Percentiles rank a stretch among this genome's conserved stretches.
Conservation (phyloP, 1,284 basidiomycete genomes). For the Cystobasidium slooffiae region DNA sequence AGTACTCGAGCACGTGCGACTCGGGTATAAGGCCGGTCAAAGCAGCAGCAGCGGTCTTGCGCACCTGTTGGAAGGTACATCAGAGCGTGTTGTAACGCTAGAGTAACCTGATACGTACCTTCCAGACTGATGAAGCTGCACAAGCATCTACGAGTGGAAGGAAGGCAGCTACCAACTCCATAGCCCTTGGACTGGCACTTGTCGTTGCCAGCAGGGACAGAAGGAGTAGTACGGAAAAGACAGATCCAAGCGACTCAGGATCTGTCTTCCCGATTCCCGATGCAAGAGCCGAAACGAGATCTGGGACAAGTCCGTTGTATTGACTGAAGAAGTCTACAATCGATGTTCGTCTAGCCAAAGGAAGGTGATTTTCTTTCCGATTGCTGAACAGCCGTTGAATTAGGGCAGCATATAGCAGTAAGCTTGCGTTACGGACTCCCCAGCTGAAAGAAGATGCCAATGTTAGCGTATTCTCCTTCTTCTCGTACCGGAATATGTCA, state of each 20-base stretch:
- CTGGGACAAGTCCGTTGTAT: constrained; percentile 11
- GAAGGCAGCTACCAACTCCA: background rate
- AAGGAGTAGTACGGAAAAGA: constrained; percentile 35
- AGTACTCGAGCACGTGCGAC: background rate
- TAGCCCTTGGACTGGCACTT: background rate
- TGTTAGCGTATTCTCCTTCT: background rate
- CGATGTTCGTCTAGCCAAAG: constrained; percentile 18
- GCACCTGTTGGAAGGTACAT: constrained; percentile 5
- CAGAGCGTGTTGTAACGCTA: background rate
- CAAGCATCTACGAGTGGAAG: constrained; percentile 26
- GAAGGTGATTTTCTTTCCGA: constrained; percentile 18
- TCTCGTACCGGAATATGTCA: background rate
- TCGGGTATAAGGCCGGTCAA: constrained; percentile 22
- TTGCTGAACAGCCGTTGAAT: constrained; percentile 40
- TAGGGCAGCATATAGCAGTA: constrained; percentile 41
- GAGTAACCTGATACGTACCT: constrained; percentile 7
- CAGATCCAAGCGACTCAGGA: constrained; percentile 26
- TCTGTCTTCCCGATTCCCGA: background rate
- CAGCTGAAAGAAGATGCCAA: constrained; percentile 31
- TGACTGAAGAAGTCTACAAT: constrained; percentile 34
- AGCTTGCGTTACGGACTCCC: constrained; percentile 43
- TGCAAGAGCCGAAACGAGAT: constrained; percentile 17
- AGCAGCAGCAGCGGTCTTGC: constrained; percentile 33
- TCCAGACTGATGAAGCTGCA: constrained; percentile 27
- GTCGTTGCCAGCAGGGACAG: constrained; percentile 24